Evolutionary conservation across 495 filamentous ascomycete genomes (phyloP).

Genomic region (Penicillium taxi): DNA sequence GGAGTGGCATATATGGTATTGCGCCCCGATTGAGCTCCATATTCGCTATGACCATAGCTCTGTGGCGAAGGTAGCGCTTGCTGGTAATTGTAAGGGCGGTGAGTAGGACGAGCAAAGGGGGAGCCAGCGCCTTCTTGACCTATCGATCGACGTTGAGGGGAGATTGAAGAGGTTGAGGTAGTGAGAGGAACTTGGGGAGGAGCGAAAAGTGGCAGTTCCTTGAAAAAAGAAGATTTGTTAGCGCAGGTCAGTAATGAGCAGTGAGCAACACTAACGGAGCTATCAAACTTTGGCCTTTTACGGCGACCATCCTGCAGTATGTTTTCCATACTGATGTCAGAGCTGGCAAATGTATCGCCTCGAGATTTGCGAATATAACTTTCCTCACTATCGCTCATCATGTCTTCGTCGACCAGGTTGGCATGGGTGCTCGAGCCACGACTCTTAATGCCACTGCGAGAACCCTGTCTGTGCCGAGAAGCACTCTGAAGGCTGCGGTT

Average conservation of each 20-base stretch:
- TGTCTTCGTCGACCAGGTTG: conserved; percentile 55
- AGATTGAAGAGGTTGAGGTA: conserved; percentile 84
- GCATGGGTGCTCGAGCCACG: conserved; percentile 60
- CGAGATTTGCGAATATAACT: conserved; percentile 66
- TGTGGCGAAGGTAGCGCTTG: conserved; percentile 72
- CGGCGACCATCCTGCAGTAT: conserved; percentile 94
- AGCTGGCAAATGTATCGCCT: conserved; percentile 77
- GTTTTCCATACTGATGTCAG: conserved; percentile 94
- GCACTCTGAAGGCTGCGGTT: conserved; percentile 69
- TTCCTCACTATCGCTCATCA: conserved; percentile 76
- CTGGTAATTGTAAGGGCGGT: conserved; percentile 64
- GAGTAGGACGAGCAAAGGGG: conserved; percentile 61
- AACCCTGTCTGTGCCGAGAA: conserved; percentile 65
- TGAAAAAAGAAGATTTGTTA: conserved; percentile 6
- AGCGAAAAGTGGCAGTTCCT: conserved; percentile 94
- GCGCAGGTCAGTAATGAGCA: conserved; percentile 1
- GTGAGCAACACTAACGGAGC: conserved; percentile 61
- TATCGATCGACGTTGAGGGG: conserved; percentile 71
- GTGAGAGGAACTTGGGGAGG: conserved; percentile 86
- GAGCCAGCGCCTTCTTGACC: conserved; percentile 52
- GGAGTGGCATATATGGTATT: conserved; percentile 43
- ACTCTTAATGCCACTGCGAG: conserved; percentile 59
- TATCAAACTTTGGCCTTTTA: conserved; percentile 95
- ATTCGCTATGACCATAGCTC: conserved; percentile 54
- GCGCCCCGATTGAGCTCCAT: conserved; percentile 31